phyloP scores from a whole-genome alignment of 148 eudicot species.

The Silene uniflora region DNA sequence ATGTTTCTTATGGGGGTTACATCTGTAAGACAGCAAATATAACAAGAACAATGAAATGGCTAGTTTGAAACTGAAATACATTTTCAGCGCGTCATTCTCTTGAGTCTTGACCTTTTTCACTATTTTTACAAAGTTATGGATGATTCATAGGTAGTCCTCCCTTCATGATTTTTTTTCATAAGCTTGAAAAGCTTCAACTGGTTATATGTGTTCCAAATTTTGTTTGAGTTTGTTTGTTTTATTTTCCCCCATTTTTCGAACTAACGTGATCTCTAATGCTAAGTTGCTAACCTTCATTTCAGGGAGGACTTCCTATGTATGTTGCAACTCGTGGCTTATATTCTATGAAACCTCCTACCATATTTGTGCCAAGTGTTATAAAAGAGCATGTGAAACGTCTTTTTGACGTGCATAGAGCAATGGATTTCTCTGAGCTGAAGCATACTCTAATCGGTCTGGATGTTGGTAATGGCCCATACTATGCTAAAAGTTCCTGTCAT shows the following conservation, averaged over 20 bases:
- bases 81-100: too few species aligned
- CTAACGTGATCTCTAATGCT: neutral
- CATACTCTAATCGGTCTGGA: constrained; percentile 69
- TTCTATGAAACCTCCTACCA: constrained; percentile 82
- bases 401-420: constrained; percentile 82
- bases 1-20: too few species aligned
- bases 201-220: neutral
- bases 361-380: constrained; percentile 71
- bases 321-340: constrained; percentile 91
- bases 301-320: constrained; percentile 98
- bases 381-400: constrained; percentile 66
- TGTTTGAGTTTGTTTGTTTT: neutral
- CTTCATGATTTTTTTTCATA: neutral
- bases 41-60: too few species aligned
- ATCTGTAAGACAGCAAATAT: too few species aligned
- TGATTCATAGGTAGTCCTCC: neutral
- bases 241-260: neutral
- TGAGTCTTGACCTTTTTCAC: too few species aligned
- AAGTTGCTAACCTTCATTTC: constrained; percentile 6
- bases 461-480: constrained; percentile 55
- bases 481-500: neutral
- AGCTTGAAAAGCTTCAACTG: neutral
- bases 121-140: too few species aligned
- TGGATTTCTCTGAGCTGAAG: constrained; percentile 83
- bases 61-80: too few species aligned